Evolutionary conservation across 2,329 filamentous ascomycete genomes (phyloP), one percentile per base, ranked within the genome.

Genomic region (Fusarium sp.): DNA sequence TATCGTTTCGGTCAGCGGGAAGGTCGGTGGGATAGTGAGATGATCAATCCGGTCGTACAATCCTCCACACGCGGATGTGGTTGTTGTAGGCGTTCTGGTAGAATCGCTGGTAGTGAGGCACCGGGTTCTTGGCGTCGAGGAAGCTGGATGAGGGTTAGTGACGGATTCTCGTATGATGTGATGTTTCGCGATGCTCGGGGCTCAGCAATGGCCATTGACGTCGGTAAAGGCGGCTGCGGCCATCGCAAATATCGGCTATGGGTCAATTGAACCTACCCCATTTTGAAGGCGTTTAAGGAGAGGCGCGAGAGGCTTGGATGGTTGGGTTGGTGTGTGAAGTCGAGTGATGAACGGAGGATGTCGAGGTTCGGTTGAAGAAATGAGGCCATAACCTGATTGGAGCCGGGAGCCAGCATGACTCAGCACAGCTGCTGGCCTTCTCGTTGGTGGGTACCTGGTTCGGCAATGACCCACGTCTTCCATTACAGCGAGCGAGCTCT

Each of bases 41-140:
- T 46, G 36, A 66, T 68, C 60, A 66, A 72, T 67, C 60, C 61
- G 55, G 31, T 61, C 91, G 80, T 87, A 95, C 92, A 83, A 94
- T 94, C 82, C 88, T 85, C 92, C 93, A 95, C 80, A 93, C 82
- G 77, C 93, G 90, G 73, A 90, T 85, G 81, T 91, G 88, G 70
- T 85, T 82, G 77, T 88, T 89, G 82, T 92, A 92, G 75, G 93
- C 90, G 72, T 87, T 84, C 85, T 94, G 92, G 86, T 93, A 94
- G 75, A 89, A 83, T 78, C 88, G 87, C 87, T 95, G 93, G 84
- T 92, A 87, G 79, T 92, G 77, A 61, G 92, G 91, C 77, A 95
- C 92, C 78, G 87, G 88, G 89, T 95, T 95, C 80, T 88, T 87
- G 81, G 91, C 90, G 88, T 93, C 85, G 84, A 94, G 73, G 79